Evolutionary conservation across 768 basidiomycete genomes (phyloP), one percentile per base, ranked within the genome.

Genomic region (Hypsizygus marmoreus): DNA sequence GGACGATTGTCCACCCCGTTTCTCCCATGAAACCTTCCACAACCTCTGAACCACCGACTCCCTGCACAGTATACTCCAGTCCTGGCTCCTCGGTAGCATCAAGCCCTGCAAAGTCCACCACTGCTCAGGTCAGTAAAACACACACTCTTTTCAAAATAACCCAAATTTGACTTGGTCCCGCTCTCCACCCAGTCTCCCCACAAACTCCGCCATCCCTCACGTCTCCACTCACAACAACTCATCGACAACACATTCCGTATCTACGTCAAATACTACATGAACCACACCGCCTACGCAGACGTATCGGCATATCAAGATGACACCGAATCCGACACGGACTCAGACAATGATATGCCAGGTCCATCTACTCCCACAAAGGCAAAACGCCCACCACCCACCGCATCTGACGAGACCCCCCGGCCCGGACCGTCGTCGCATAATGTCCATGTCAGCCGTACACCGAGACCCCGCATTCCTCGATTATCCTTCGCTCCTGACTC

Each of bases 211-310:
- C 88, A 91, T 62, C 89, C 88, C 1, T 82, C 83, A 0, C 76
- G 84, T 30, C 66, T 91, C 20, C 84, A 76, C 44, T 76, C 80
- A 0, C 71, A 72, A 14, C 85, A 90, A 45, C 77, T 91, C 20
- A 90, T 80, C 2, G 76, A 71, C 3, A 84, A 84, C 49, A 85
- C 81, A 0, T 88, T 91, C 60, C 76, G 84, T 9, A 76, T 88
- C 29, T 89, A 91, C 54, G 53, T 91, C 49, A 88, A 87, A 53
- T 84, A 90, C 53, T 91, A 81, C 63, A 86, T 91, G 84, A 81
- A 87, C 54, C 71, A 82, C 55, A 74, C 73, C 0, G 67, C 71
- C 28, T 39, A 57, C 40, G 30, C 32, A 13, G 30, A 44, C 26
- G 9, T 33, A 7, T 25, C 30, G 56, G 51, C 30, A 25, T 40